A percentile compares a stretch with the other conserved stretches of the same genome.
phyloP scores from a whole-genome alignment of 2,329 filamentous ascomycete species.

The Sporothrix phasma region DNA sequence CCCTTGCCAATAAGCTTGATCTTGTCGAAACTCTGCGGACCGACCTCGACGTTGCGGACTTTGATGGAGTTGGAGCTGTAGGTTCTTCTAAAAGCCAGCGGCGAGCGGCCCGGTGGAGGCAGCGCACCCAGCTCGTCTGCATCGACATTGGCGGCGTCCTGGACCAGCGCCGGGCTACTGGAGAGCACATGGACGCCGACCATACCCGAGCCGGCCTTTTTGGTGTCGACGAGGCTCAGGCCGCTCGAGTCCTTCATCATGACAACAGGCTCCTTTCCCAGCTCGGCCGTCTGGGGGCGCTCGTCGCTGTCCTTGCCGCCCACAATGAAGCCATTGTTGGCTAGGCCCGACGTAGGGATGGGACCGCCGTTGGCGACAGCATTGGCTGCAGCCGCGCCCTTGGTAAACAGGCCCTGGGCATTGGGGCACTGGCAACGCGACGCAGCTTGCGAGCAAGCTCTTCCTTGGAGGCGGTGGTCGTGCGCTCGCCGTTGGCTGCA shows the following conservation, averaged over 20 bases:
- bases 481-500: constrained; percentile 55
- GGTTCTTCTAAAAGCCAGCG: constrained; percentile 76
- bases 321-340: background rate
- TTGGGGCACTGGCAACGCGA: constrained; percentile 91
- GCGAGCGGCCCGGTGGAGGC: constrained; percentile 56
- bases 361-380: background rate
- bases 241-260: constrained; percentile 43
- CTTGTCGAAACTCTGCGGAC: constrained; percentile 94
- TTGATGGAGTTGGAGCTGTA: constrained; percentile 99
- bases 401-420: constrained; percentile 79
- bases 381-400: constrained; percentile 34
- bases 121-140: constrained; percentile 50
- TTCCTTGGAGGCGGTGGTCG: constrained; percentile 75
- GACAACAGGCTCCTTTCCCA: constrained; percentile 70
- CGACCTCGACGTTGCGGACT: constrained; percentile 91
- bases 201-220: constrained; percentile 23
- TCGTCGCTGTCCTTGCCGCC: constrained; percentile 36
- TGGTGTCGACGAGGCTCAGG: constrained; percentile 38
- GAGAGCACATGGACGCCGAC: background rate
- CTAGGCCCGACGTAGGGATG: background rate
- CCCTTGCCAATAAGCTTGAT: constrained; percentile 99
- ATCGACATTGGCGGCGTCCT: constrained; percentile 26
- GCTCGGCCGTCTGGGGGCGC: constrained; percentile 73
- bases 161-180: constrained; percentile 19
- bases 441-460: constrained; percentile 87